Evolutionary conservation across 352 stramenopile genomes (phyloP).

Genomic region (Globisporangium polare): DNA sequence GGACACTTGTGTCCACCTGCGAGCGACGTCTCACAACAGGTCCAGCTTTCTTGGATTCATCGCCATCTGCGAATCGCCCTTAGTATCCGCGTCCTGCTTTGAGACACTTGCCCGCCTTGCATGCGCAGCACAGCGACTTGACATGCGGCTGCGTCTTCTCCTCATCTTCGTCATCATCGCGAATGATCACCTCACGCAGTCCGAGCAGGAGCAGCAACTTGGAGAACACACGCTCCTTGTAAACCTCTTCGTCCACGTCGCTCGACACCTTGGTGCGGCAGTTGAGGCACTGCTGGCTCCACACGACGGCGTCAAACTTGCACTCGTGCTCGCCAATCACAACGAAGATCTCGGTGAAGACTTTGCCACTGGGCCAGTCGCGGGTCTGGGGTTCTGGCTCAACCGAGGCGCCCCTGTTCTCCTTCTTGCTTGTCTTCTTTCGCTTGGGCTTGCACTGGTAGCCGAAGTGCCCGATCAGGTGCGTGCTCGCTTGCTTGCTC

Average conservation of each 20-base stretch:
- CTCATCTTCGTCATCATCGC: not conserved
- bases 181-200: constrained; percentile 6
- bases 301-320: constrained; percentile 22
- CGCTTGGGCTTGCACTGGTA: not conserved
- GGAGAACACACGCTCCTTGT: constrained; percentile 20
- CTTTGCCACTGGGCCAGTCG: constrained; percentile 18
- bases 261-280: constrained; percentile 16
- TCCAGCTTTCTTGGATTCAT: not conserved
- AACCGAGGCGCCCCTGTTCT: not conserved
- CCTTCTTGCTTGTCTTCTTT: not conserved
- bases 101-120: constrained; percentile 20
- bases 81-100: not conserved
- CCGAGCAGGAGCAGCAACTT: constrained; percentile 22
- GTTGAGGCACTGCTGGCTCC: constrained; percentile 20
- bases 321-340: not conserved
- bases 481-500: not conserved
- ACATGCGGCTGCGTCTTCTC: constrained; percentile 19
- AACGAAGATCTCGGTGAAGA: constrained; percentile 24
- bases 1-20: not conserved
- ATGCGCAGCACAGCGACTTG: constrained; percentile 21
- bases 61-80: not conserved
- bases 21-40: not conserved
- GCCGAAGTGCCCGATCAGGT: constrained; percentile 3
- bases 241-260: constrained; percentile 15
- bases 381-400: not conserved